Conservation (phyloP, 768 basidiomycete genomes). For the Lactifluus echinatus region DNA sequence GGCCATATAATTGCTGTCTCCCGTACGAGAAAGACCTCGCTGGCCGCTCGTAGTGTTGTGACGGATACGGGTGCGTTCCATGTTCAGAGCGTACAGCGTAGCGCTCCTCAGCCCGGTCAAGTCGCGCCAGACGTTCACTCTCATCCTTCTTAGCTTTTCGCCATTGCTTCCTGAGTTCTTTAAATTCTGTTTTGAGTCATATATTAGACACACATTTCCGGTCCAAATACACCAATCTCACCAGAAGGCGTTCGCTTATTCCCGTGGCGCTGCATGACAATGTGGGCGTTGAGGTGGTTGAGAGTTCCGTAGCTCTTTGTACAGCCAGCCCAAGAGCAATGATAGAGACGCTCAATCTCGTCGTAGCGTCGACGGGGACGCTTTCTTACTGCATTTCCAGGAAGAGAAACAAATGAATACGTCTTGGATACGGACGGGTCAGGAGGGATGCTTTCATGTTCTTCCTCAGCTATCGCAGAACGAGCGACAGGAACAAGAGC, state of each 20-base stretch:
- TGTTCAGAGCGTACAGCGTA: slow-evolving; percentile 4
- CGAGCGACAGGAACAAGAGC: slow-evolving; percentile 11
- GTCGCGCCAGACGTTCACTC: slow-evolving; percentile 9
- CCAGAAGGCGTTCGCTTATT: slow-evolving; percentile 82
- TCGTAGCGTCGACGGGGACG: slow-evolving; percentile 82
- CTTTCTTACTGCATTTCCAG: slow-evolving; percentile 75
- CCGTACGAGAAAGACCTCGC: slow-evolving; percentile 1
- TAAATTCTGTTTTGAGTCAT: slow-evolving; percentile 68
- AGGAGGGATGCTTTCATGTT: slow-evolving; percentile 13
- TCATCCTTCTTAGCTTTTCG: slow-evolving; percentile 84
- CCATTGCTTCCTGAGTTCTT: slow-evolving; percentile 95
- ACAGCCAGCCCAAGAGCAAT: slow-evolving; percentile 53
- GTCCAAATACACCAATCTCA: slow-evolving; percentile 33
- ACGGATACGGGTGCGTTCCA: background rate
- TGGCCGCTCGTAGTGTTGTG: slow-evolving; percentile 6
- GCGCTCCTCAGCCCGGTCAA: slow-evolving; percentile 9
- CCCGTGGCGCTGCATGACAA: slow-evolving; percentile 98
- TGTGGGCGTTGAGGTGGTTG: slow-evolving; percentile 96
- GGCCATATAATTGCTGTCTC: slow-evolving; percentile 10
- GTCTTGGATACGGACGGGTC: slow-evolving; percentile 41
- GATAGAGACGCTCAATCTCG: slow-evolving; percentile 91
- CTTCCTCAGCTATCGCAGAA: slow-evolving; percentile 21
- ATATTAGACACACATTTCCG: slow-evolving; percentile 12
- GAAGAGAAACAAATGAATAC: slow-evolving; percentile 74
- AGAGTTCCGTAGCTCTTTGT: slow-evolving; percentile 88